These are phyloP conservation scores for Tuctoria greenei DNA, from an alignment of 176 grass and related monocot genomes.

Conservation along the genomic window DNA sequence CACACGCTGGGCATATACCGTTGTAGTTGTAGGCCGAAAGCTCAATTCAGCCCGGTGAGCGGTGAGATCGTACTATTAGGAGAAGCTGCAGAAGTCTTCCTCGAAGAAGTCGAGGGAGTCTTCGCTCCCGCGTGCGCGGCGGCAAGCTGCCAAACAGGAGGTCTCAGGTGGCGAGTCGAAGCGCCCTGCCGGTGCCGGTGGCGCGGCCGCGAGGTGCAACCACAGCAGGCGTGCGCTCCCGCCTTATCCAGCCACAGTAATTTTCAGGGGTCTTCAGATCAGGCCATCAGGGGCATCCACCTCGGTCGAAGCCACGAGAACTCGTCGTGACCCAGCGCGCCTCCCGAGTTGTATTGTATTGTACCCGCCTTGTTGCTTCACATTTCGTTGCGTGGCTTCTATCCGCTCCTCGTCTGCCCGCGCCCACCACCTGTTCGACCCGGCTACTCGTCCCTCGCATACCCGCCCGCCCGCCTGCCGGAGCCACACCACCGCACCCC, in stretches of 20 bases:
- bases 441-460: not conserved
- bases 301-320: constrained; percentile 8
- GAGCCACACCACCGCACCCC: not conserved
- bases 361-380: constrained; percentile 32
- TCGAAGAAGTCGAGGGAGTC: not conserved
- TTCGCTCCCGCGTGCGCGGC: constrained; percentile 24
- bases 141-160: not conserved
- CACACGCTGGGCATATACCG: not conserved
- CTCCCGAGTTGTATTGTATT: not conserved
- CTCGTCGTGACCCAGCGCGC: not conserved
- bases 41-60: not conserved
- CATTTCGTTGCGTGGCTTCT: constrained; percentile 39
- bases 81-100: not conserved
- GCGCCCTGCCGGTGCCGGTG: not conserved
- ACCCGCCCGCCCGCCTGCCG: too few species aligned
- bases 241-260: constrained; percentile 14
- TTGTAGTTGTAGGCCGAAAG: not conserved
- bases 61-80: not conserved
- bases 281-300: not conserved
- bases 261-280: not conserved
- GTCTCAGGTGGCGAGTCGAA: not conserved
- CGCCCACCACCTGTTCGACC: constrained; percentile 50
- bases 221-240: constrained; percentile 25
- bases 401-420: constrained; percentile 42
- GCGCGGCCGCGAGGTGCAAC: not conserved